These are phyloP conservation scores for Beauveria bassiana DNA, from an alignment of 2,329 filamentous ascomycete genomes.

Conservation along the genomic window DNA sequence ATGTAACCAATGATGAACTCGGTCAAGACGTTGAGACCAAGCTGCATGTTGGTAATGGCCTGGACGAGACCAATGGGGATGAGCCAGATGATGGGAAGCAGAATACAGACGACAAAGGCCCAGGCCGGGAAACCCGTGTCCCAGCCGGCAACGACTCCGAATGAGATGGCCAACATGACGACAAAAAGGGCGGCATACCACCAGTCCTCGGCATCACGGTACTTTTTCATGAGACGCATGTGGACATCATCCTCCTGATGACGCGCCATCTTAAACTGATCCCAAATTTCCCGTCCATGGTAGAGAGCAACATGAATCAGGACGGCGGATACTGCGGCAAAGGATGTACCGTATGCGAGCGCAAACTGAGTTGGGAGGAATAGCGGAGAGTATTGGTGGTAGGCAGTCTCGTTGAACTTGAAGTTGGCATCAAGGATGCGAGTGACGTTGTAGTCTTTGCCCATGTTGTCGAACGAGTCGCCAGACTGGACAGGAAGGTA, in stretches of 20 bases:
- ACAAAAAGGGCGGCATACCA: slow-evolving; percentile 47
- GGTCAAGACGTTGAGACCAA: slow-evolving; percentile 64
- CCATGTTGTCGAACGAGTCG: slow-evolving; percentile 58
- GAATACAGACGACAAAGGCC: slow-evolving; percentile 49
- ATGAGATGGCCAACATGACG: slow-evolving; percentile 46
- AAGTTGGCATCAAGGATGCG: slow-evolving; percentile 49
- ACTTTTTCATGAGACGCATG: slow-evolving; percentile 55
- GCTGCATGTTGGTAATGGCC: slow-evolving; percentile 53
- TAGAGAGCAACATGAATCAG: slow-evolving; percentile 49
- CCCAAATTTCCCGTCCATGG: slow-evolving; percentile 47
- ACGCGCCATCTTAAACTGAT: slow-evolving; percentile 46
- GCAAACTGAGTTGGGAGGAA: slow-evolving; percentile 57
- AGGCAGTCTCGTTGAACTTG: slow-evolving; percentile 53
- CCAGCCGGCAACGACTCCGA: slow-evolving; percentile 47
- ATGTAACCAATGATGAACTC: slow-evolving; percentile 69
- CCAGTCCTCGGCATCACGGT: slow-evolving; percentile 51
- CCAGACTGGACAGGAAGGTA: slow-evolving; percentile 56
- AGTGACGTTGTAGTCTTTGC: slow-evolving; percentile 49
- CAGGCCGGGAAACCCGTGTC: slow-evolving; percentile 50
- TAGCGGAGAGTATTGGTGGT: slow-evolving; percentile 57
- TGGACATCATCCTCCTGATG: slow-evolving; percentile 51
- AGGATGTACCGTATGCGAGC: slow-evolving; percentile 54
- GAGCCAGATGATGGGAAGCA: slow-evolving; percentile 50
- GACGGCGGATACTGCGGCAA: slow-evolving; percentile 58
- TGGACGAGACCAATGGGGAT: slow-evolving; percentile 55